phyloP scores from a whole-genome alignment of 352 stramenopile species.

The Plasmopara viticola region DNA sequence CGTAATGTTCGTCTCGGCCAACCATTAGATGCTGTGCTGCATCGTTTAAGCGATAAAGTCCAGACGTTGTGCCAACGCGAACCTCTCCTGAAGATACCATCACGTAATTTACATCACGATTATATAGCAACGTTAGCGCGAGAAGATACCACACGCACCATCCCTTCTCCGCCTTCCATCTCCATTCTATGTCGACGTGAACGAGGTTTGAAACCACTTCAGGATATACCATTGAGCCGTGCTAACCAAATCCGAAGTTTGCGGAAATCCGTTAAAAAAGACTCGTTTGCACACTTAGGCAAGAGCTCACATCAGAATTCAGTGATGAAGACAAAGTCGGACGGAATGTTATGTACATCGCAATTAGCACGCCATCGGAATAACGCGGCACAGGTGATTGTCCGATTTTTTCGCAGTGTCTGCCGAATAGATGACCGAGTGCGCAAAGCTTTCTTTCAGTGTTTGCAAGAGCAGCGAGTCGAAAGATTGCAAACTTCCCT shows the following conservation, averaged over 20 bases:
- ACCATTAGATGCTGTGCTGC: constrained; percentile 37
- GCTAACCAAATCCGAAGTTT: neutral
- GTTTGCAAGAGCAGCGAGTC: constrained; percentile 22
- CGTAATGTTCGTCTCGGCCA: constrained; percentile 59
- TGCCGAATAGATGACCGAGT: constrained; percentile 25
- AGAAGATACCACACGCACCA: neutral
- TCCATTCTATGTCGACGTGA: constrained; percentile 7
- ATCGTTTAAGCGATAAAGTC: constrained; percentile 12
- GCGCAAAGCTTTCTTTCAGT: constrained; percentile 24
- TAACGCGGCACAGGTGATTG: constrained; percentile 50
- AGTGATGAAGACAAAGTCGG: constrained; percentile 1
- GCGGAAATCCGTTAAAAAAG: neutral
- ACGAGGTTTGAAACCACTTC: constrained; percentile 3
- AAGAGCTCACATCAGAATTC: neutral
- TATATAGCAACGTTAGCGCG: neutral
- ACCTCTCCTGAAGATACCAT: constrained; percentile 1
- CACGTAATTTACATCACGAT: neutral
- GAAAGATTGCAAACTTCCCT: constrained; percentile 18
- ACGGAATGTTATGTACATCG: neutral
- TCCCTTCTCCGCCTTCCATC: neutral
- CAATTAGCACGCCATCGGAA: constrained; percentile 11
- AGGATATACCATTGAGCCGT: constrained; percentile 1
- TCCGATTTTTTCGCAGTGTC: constrained; percentile 42
- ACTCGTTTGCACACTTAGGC: neutral
- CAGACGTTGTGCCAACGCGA: neutral